Base-by-base conservation (phyloP, 2,329 filamentous ascomycete genomes). In the Harringtonia lauricola region DNA sequence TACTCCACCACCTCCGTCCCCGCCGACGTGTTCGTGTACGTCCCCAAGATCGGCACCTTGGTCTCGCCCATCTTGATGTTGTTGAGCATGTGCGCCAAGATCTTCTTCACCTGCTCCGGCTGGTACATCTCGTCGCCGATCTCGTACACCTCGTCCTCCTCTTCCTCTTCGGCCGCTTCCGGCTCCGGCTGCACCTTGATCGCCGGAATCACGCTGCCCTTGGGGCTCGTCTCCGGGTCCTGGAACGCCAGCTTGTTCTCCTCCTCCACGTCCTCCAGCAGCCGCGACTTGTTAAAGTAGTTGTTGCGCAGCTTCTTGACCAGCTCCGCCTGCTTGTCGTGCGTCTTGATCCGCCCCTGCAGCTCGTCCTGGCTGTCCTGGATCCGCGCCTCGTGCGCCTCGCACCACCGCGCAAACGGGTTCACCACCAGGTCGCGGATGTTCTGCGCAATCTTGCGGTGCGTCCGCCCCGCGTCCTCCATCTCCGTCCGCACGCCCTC, bases 181-280 rank as follows among this genome's bases (percentile, higher is more conserved):
- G 75, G 71, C 51, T 79, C 76, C 37, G 83, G 73, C 18, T 84
- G 79, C 34, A 96, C 81, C 62, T 95, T 94, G 64, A 98, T 94
- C 58, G 88, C 89, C 24, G 51, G 51, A 34, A 87, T 83, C 30
- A 64, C 62, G 43, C n/a, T n/a, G n/a, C 70, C 60, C 60, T 79
- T 70, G 3, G 84, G 82, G 60, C 83, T 88, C 29, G 62, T 69
- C 55, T 82, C 76, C 2, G 88, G 87, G 52, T 89, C 87, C 62
- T 95, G 88, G 64, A 98, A 98, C 33, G 89, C 92, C 44, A 98
- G 75, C 65, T 98, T 96, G 63, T 95, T 95, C 69, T 98, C 94
- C 64, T 98, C 92, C 61, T 98, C 92, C 48, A 96, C 68, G 59
- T 98, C 92, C 61, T 98, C 94, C 8, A 96, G 83, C 49, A 95